Base-by-base conservation (phyloP, 148 eudicot genomes). In the Suaeda aralocaspica region DNA sequence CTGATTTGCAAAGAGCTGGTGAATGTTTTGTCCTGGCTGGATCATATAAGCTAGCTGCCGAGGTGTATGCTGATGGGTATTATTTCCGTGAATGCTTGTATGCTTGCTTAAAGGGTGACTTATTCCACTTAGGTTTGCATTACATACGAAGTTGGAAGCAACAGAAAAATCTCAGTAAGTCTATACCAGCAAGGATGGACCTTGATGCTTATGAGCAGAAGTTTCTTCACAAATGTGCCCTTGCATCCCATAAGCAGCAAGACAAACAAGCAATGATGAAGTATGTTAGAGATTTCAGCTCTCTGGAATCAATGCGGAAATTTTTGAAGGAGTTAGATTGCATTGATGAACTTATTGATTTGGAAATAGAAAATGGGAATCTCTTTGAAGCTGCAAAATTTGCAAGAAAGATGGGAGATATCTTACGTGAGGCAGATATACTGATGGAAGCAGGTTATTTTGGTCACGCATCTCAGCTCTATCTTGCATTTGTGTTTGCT, bases 211-310 rank as follows among this genome's bases (percentile, higher is more conserved):
- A 28, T 64, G 77, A 72, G 56, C 87, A 84, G 18, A 24, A 70
- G 22, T 71, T 78, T 51, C 68, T 84, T 0, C 42, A 64, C 41
- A 76, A 80, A 14, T 80, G 88, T 77, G 96, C 96, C 28, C 39
- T 5, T n/a, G 56, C 76, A 59, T 80, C 62, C 62, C 22, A 82
- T 74, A 78, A 59, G 69, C 61, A 26, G 21, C 75, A 78, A 16
- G 85, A 85, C 55, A 77, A 39, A 9, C 29, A 56, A 18, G 42
- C 73, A 15, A 81, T 89, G 85, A 83, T 89, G 89, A 81, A 81
- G 44, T 84, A 78, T 75, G 92, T 89, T 25, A 80, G 71, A 66
- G 79, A 73, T 56, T 87, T 89, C 41, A 11, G 24, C 69, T 77
- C 88, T 12, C 61, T 74, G 39, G 77, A 77, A 41, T 80, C 70